These are phyloP conservation scores for Aspergillus felis DNA, from an alignment of 2,329 filamentous ascomycete species.

Conservation along the genomic window DNA sequence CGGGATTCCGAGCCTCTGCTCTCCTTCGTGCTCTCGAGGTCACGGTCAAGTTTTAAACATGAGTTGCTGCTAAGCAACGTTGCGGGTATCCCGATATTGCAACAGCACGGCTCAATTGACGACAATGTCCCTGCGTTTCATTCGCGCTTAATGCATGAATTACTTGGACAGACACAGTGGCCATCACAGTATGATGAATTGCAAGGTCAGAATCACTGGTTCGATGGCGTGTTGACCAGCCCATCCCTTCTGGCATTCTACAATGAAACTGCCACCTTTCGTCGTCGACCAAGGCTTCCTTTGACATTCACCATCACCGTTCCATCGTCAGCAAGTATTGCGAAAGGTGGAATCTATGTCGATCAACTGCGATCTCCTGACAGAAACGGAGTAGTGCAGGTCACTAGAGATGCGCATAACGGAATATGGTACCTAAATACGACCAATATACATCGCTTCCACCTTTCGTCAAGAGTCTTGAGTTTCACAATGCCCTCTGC, in stretches of 20 bases:
- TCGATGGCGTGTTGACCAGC: slow-evolving; percentile 54
- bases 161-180: slow-evolving; percentile 42
- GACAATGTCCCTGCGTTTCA: slow-evolving; percentile 59
- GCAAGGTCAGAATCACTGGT: slow-evolving; percentile 49
- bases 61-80: slow-evolving; percentile 53
- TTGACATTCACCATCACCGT: slow-evolving; percentile 46
- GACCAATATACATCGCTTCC: slow-evolving; percentile 43
- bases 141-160: slow-evolving; percentile 51
- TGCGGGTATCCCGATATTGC: slow-evolving; percentile 50
- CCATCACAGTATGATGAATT: slow-evolving; percentile 50
- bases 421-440: slow-evolving; percentile 37
- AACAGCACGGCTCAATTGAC: slow-evolving; percentile 55
- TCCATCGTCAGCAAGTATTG: slow-evolving; percentile 52
- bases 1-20: slow-evolving; percentile 50
- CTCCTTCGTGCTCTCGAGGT: slow-evolving; percentile 45
- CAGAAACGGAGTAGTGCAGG: slow-evolving; percentile 47
- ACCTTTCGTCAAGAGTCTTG: slow-evolving; percentile 18
- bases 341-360: slow-evolving; percentile 50
- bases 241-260: slow-evolving; percentile 48
- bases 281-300: slow-evolving; percentile 14
- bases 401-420: slow-evolving; percentile 26
- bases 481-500: slow-evolving; percentile 6
- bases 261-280: slow-evolving; percentile 19
- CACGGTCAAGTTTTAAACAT: slow-evolving; percentile 52
- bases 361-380: slow-evolving; percentile 49